Evolutionary conservation across 2,329 filamentous ascomycete species (phyloP).

Genomic region (Aspergillus felis): DNA sequence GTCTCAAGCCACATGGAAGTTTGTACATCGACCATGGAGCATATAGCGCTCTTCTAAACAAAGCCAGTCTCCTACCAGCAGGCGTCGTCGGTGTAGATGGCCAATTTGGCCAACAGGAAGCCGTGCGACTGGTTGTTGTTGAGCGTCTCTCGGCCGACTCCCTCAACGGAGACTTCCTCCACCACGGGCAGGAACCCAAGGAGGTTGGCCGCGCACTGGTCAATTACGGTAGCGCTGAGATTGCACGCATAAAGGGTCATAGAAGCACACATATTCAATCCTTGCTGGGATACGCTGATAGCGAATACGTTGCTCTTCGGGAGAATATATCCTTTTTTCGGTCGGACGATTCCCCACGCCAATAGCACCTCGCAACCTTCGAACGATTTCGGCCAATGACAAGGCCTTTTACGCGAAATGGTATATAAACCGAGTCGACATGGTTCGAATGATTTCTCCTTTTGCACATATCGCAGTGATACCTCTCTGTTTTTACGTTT

Average conservation of each 20-base stretch:
- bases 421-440: neutral
- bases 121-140: constrained; percentile 80
- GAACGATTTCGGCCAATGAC: neutral
- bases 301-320: constrained; percentile 84
- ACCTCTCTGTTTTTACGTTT: neutral
- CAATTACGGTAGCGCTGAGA: constrained; percentile 86
- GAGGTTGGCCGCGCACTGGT: constrained; percentile 88
- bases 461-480: neutral
- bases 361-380: constrained; percentile 1
- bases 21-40: constrained; percentile 92
- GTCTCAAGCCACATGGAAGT: constrained; percentile 82
- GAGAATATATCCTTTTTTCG: constrained; percentile 79
- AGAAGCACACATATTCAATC: constrained; percentile 76
- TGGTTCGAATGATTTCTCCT: neutral
- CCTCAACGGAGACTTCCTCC: constrained; percentile 38
- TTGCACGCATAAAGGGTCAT: constrained; percentile 76
- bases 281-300: constrained; percentile 85
- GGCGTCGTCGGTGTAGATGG: constrained; percentile 90
- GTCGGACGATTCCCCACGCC: constrained; percentile 15
- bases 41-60: constrained; percentile 71
- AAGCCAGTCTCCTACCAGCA: constrained; percentile 82
- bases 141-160: constrained; percentile 50
- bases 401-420: neutral
- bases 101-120: constrained; percentile 85
- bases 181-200: constrained; percentile 43